phyloP scores from a whole-genome alignment of 73 alveolate species.

The Tetrahymena elliotti region DNA sequence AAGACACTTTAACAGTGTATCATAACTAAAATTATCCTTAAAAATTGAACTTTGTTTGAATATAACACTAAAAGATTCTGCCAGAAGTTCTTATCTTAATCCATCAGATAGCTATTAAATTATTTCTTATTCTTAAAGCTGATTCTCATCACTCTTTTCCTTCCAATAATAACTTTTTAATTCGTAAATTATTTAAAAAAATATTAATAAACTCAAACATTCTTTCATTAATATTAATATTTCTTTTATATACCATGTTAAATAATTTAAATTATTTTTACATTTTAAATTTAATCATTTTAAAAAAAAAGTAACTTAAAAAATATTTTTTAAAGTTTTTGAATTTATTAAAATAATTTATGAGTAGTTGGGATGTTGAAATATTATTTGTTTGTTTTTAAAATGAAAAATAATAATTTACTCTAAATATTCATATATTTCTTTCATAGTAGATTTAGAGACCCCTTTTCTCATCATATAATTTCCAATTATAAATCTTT shows the following conservation, averaged over 20 bases:
- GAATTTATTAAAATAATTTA: no score
- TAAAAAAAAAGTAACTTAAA: no score
- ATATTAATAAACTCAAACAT: no score
- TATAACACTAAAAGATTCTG: background rate
- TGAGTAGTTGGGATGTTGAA: no score
- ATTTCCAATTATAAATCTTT: conserved; percentile 7
- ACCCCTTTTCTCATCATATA: conserved; percentile 27
- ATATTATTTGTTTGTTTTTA: no score
- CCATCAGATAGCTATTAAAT: conserved; percentile 7
- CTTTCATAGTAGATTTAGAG: background rate
- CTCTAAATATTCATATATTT: conserved; percentile 15
- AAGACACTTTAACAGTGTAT: background rate
- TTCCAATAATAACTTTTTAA: conserved; percentile 9
- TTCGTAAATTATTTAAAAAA: background rate
- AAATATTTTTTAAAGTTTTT: no score
- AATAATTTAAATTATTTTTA: no score
- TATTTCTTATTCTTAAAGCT: conserved; percentile 7
- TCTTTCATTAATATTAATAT: no score
- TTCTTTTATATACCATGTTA: no score
- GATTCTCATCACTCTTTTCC: background rate
- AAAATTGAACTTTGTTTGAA: background rate
- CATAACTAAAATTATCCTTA: background rate
- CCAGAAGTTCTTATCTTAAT: conserved; percentile 16
- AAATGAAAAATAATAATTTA: background rate
- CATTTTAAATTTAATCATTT: no score